phyloP scores from a whole-genome alignment of 805 yeast genomes.

The Nadsonia fulvescens region DNA sequence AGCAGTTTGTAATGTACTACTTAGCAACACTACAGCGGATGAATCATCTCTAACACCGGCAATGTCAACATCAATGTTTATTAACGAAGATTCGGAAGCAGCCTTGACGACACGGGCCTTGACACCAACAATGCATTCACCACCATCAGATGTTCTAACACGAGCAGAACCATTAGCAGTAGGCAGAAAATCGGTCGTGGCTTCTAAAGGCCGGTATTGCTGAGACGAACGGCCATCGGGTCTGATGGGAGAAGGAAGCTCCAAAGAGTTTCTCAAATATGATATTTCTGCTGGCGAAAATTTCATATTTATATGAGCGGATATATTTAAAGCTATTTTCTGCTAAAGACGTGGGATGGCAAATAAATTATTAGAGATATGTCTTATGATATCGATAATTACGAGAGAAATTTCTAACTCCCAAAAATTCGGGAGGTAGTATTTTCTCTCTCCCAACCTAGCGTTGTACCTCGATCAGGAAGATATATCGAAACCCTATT shows the following conservation, averaged over 20 bases:
- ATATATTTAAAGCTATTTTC: no score
- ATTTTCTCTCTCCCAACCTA: no score
- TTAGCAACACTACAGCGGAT: conserved; percentile 41
- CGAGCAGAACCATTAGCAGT: conserved; percentile 86
- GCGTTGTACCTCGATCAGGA: no score
- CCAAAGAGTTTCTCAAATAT: conserved; percentile 61
- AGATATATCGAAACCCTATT: no score
- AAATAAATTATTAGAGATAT: no score
- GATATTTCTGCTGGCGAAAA: conserved; percentile 22
- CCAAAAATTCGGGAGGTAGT: no score
- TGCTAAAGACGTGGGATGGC: no score
- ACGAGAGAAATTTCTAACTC: no score
- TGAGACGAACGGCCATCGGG: conserved; percentile 66
- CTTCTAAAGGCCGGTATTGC: conserved; percentile 78
- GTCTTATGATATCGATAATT: no score
- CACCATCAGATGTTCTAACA: conserved; percentile 71
- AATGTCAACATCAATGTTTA: conserved; percentile 59
- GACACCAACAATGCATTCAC: conserved; percentile 82
- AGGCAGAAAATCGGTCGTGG: conserved; percentile 64
- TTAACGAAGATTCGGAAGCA: conserved; percentile 27
- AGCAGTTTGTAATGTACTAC: conserved; percentile 29
- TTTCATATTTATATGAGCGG: conserved; percentile 13
- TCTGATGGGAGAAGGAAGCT: conserved; percentile 41
- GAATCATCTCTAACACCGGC: conserved; percentile 65
- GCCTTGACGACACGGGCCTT: conserved; percentile 57